Base-by-base conservation (phyloP, 371 early-diverging fungal genomes). In the Mortierella sp. region DNA sequence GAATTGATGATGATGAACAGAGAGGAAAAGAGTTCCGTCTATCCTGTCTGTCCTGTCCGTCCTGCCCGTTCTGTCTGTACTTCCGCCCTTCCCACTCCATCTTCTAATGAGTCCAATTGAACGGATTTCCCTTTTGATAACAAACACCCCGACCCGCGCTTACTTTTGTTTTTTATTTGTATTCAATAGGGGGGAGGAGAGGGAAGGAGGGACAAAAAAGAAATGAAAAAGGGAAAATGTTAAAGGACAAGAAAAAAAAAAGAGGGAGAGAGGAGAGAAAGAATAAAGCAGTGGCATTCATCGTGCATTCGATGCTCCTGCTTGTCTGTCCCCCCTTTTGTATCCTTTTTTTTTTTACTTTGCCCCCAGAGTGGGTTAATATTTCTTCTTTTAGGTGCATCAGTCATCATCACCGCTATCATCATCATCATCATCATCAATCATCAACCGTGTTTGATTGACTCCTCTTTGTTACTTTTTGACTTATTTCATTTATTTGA, bases 121-220 rank as follows among this genome's bases (percentile, higher is more conserved):
- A 35, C 63, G 63, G 63, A 35, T 63, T 68, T 68, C 68, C 68
- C 68, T 41, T 68, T 41, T 68, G 68, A 68, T 68, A 68, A 68
- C 68, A 68, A 68, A 68, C 68, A 68, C 68, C 68, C 68, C 68
- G 68, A 68, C 68, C 68, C 68, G 38, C 68, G 68, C 68, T 41
- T 68, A 38, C 24, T 56, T 27, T 56, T 55, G 6, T n/a, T n/a
- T 56, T 10, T 56, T 51, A 27, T 60, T 46, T 63, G 63, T 35
- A 63, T 68, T 68, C 68, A 68, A 68, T 68, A 68, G 43, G 68
- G 68, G 68, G 43, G 24, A 35, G 48, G n/a, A 29, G 32, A 38
- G 46, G 41, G 41, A 71, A 71, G 27, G 49, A 72, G 35, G 21
- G 21, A 48, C 7, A 70, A 51, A 51, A 49, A 21, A 21, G 48